These are phyloP conservation scores for Hsuehochloa calcarea DNA, from an alignment of 176 grass and related monocot genomes.

Conservation along the genomic window DNA sequence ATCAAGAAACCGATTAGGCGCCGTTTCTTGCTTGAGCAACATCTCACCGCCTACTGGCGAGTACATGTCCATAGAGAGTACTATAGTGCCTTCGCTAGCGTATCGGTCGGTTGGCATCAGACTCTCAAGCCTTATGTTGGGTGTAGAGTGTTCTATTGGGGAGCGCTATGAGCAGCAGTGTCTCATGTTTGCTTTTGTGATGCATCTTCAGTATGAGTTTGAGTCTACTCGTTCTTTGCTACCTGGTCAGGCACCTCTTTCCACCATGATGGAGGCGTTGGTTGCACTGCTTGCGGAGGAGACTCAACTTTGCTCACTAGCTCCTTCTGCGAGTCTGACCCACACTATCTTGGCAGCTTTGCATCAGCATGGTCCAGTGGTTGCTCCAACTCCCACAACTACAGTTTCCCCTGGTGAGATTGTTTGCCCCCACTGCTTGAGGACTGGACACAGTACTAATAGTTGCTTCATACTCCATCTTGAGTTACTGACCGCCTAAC, in stretches of 20 bases:
- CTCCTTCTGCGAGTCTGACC: fast-evolving
- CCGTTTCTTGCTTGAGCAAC: no score
- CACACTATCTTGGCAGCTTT: background rate
- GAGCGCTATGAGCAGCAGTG: background rate
- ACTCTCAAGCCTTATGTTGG: background rate
- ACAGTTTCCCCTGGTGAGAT: background rate
- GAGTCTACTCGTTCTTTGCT: background rate
- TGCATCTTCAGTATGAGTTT: background rate
- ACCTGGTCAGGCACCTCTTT: background rate
- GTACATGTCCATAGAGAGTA: background rate
- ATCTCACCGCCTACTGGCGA: background rate
- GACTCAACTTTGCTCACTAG: background rate
- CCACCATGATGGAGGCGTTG: background rate
- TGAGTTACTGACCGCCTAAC: background rate
- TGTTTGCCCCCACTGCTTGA: background rate
- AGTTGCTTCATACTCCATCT: background rate
- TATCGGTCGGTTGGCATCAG: background rate
- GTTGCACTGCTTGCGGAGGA: background rate
- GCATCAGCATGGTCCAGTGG: background rate
- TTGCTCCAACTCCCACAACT: background rate
- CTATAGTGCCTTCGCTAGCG: background rate
- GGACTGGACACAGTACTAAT: background rate
- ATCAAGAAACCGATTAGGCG: no score
- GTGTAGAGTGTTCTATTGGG: background rate
- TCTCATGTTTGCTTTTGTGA: background rate